Evolutionary conservation across 116 monocot species (phyloP), one percentile per base, ranked within the genome.

Genomic region (Dioscorea cayenensis): DNA sequence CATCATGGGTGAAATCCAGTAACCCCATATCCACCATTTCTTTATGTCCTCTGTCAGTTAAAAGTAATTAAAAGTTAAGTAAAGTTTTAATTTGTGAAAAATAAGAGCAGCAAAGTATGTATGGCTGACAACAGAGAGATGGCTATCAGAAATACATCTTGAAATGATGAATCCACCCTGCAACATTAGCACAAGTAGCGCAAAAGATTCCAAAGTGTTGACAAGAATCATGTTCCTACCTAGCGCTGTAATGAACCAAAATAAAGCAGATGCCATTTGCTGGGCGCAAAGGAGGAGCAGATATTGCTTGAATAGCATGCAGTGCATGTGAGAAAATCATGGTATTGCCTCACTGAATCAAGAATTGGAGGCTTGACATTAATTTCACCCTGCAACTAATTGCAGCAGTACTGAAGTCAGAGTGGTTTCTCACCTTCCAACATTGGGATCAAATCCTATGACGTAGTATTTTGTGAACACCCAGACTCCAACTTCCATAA

Each of bases 1-100:
- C 80, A 83, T 83, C 20, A 89, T 2, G 6, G 89, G 85, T 58
- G 89, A 89, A 36, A 85, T 80, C 89, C 89, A 89, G 71, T 89
- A 89, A 12, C 89, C 85, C 89, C 89, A 89, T 50, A 77, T 82
- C 85, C 85, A 85, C 77, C 82, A 89, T 75, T 82, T 82, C 72
- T 83, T 89, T 25, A 89, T 67, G 50, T 80, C 27, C 2, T 85
- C 89, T 89, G 76, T 43, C 7, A 9, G 43, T 43, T 12, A 6
- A 43, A 43, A 43, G 43, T 9, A 32, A 4, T 32, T 32, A 32
- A 4, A 32, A 2, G 32, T 43, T 8, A 12, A 9, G 43, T 43
- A 43, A 19, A 55, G 16, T 55, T 55, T 55, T 16, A 16, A 19
- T 5, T 6, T n/a, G 14, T 16, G 4, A 12, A 55, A n/a, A 55